Evolutionary conservation across 2,329 filamentous ascomycete genomes (phyloP).

Genomic region (Alternaria gansuensis): DNA sequence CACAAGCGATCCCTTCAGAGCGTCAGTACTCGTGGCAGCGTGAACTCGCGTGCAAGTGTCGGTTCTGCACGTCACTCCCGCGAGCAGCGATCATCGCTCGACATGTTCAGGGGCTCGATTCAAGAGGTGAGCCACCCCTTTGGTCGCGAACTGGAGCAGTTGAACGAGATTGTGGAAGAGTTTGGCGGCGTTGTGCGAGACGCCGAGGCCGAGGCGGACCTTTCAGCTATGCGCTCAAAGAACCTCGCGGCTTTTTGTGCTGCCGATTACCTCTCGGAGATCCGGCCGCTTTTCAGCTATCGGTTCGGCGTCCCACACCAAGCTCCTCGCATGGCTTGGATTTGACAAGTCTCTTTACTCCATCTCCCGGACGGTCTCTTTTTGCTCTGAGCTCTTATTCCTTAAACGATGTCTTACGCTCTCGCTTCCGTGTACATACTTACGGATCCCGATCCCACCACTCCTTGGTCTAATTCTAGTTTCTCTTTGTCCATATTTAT

Average conservation of each 20-base stretch:
- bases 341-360: constrained; percentile 31
- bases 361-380: constrained; percentile 13
- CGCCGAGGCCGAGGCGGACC: constrained; percentile 75
- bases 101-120: constrained; percentile 54
- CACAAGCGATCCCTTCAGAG: constrained; percentile 69
- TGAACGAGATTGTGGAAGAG: constrained; percentile 92
- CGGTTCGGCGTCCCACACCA: constrained; percentile 34
- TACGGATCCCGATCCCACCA: constrained; percentile 18
- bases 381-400: constrained; percentile 19
- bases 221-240: constrained; percentile 71
- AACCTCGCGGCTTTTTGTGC: constrained; percentile 78
- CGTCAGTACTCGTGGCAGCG: constrained; percentile 35
- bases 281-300: constrained; percentile 67
- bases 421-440: constrained; percentile 34
- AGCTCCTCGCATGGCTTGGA: constrained; percentile 48
- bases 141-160: constrained; percentile 86
- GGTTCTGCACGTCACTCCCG: constrained; percentile 64
- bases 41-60: constrained; percentile 55
- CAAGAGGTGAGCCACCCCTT: constrained; percentile 73
- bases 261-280: constrained; percentile 84
- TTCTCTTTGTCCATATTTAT: constrained; percentile 25
- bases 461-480: constrained; percentile 33
- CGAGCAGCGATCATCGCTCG: constrained; percentile 61
- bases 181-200: constrained; percentile 69
- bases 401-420: constrained; percentile 26